Evolutionary conservation across 2,329 filamentous ascomycete genomes (phyloP), one percentile per base, ranked within the genome.

Genomic region (Colletotrichum paranaense): DNA sequence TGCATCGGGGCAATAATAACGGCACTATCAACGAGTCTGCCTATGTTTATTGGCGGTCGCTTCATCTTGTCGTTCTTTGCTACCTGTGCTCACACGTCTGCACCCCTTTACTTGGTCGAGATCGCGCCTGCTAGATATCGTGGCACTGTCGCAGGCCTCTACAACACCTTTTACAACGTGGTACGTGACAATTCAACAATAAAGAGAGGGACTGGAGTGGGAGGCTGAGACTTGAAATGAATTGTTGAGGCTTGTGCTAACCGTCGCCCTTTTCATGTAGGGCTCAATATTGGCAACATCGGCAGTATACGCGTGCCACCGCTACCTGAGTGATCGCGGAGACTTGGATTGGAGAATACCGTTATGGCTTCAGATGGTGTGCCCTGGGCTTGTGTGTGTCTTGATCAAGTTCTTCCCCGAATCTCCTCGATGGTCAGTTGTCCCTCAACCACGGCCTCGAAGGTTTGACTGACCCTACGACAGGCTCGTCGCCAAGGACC

Each of bases 41-140:
- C 81, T 7, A 81, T 80, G 56, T 71, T 71, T n/a, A 89, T 91
- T 78, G 88, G 82, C 19, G 85, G 86, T 1, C 83, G 87, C 6
- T 88, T 88, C 76, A 75, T 88, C 1, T 78, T 88, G 8, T 84
- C 84, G 2, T 88, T 88, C 76, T 90, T 90, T 63, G 88, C 90
- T 35, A 86, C 87, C 1, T 88, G 91, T 64, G 86, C 88, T 2
- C 84, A 87, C 14, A 86, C 87, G 2, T 88, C 89, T 0, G 89
- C 89, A 0, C 90, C 90, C 0, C 85, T 89, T 9, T 91, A 90
- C 75, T 85, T 90, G 11, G 88, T 89, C 24, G 90, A 92, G 78
- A 88, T 91, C 66, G 85, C 89, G 0, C 90, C 91, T 70, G 89
- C 91, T 1, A 83, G 86, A 2, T 89, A 89, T 76, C 86, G 90